A percentile compares a stretch with the other conserved stretches of the same genome.
Evolutionary conservation across 148 eudicot species (phyloP).

Genomic region (Tetragonia tetragonoides): DNA sequence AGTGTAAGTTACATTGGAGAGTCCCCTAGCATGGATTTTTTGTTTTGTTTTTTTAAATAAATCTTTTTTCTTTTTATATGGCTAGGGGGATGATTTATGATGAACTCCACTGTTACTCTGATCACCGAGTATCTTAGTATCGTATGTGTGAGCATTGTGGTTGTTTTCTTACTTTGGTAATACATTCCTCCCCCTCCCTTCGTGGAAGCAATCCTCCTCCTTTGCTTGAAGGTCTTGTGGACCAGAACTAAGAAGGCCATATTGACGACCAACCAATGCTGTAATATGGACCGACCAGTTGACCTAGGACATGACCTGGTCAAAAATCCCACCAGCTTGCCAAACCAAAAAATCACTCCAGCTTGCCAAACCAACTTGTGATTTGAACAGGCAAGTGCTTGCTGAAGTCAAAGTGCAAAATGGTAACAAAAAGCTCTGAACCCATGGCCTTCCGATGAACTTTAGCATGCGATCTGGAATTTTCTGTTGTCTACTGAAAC

Average conservation of each 20-base stretch:
- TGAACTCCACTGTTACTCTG: background rate
- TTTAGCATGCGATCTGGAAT: background rate
- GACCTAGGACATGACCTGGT: background rate
- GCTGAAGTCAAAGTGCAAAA: background rate
- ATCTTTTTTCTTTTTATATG: background rate
- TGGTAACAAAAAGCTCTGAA: background rate
- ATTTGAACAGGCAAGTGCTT: background rate
- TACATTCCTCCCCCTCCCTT: background rate
- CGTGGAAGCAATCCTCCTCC: background rate
- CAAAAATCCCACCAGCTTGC: background rate
- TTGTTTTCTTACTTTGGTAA: background rate
- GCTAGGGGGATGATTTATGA: background rate
- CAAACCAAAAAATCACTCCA: background rate
- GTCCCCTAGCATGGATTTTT: background rate
- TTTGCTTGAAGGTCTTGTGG: background rate
- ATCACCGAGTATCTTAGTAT: background rate
- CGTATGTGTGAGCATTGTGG: background rate
- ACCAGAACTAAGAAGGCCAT: background rate
- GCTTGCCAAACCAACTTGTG: background rate
- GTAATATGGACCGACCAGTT: background rate
- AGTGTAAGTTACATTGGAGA: conserved; percentile 34
- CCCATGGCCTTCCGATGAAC: background rate
- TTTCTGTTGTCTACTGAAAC: background rate
- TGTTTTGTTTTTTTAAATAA: background rate
- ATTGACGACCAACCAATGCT: background rate